Evolutionary conservation across 768 basidiomycete species (phyloP).

Genomic region (Pleurotus cornucopiae): DNA sequence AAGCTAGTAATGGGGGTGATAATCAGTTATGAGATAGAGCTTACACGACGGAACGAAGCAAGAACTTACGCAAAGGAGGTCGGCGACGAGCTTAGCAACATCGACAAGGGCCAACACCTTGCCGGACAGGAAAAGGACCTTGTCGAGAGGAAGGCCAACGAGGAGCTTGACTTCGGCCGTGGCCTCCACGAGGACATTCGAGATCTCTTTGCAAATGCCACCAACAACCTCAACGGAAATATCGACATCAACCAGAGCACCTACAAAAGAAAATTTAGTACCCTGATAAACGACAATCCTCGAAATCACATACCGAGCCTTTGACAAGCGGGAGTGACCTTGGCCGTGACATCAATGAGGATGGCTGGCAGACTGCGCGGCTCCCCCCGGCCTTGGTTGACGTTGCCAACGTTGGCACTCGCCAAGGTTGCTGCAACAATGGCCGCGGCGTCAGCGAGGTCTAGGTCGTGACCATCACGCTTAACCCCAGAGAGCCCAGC

Average conservation of each 20-base stretch:
- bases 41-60: no score
- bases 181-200: conserved; percentile 11
- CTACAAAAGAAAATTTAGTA: conserved; percentile 2
- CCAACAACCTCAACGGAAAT: conserved; percentile 14
- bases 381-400: not conserved
- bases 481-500: no score
- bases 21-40: no score
- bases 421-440: no score
- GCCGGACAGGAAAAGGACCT: conserved; percentile 11
- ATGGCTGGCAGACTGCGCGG: conserved; percentile 13
- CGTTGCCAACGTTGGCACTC: not conserved
- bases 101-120: conserved; percentile 11
- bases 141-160: conserved; percentile 12
- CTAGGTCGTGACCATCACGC: no score
- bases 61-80: conserved; percentile 18
- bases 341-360: conserved; percentile 6
- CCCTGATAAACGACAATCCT: not conserved
- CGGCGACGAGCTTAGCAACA: conserved; percentile 13
- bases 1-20: not conserved
- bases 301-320: conserved; percentile 14
- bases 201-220: conserved; percentile 14
- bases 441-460: no score
- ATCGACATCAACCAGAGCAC: conserved; percentile 12
- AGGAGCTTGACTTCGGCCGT: conserved; percentile 14
- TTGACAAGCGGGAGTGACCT: conserved; percentile 12